A percentile compares a stretch with the other conserved stretches of the same genome.
Evolutionary conservation across 1,284 basidiomycete species (phyloP).

Genomic region (Takashimella koratensis): DNA sequence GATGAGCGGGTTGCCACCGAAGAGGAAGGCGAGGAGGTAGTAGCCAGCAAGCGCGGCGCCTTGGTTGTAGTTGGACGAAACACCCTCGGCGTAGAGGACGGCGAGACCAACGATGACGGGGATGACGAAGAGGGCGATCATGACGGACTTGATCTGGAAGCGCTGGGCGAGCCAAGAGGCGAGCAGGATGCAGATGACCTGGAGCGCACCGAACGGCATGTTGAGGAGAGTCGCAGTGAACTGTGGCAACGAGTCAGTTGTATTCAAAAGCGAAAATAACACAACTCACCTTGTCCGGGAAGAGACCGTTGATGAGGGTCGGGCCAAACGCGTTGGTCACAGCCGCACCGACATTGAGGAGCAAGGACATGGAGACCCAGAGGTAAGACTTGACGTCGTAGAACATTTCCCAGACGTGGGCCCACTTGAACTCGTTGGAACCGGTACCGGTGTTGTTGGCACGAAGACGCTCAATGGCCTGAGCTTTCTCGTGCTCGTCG

Average conservation of each 20-base stretch:
- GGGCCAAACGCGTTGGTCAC: constrained; percentile 39
- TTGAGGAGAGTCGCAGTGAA: constrained; percentile 43
- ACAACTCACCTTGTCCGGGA: constrained; percentile 9
- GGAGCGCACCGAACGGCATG: constrained; percentile 48
- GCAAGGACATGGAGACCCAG: constrained; percentile 41
- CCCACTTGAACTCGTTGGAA: constrained; percentile 43
- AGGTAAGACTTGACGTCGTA: constrained; percentile 46
- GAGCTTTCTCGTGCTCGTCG: constrained; percentile 40
- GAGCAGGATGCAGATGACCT: constrained; percentile 35
- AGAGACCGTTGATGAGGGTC: constrained; percentile 27
- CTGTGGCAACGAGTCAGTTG: constrained; percentile 13
- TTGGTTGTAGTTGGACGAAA: constrained; percentile 15
- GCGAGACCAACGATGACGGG: constrained; percentile 43
- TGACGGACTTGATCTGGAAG: constrained; percentile 36
- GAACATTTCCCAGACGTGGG: constrained; percentile 45
- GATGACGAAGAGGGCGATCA: constrained; percentile 33
- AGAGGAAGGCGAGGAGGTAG: constrained; percentile 49
- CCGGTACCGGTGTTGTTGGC: constrained; percentile 49
- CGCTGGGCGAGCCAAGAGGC: constrained; percentile 36
- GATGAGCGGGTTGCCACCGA: constrained; percentile 47
- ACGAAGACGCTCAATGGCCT: constrained; percentile 48
- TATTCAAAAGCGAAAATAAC: no score
- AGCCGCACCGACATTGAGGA: constrained; percentile 40
- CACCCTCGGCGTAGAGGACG: constrained; percentile 29
- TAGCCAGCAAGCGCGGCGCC: constrained; percentile 43